These are phyloP conservation scores for Vaccinium macrocarpon DNA, from an alignment of 148 eudicot genomes.

Conservation along the genomic window DNA sequence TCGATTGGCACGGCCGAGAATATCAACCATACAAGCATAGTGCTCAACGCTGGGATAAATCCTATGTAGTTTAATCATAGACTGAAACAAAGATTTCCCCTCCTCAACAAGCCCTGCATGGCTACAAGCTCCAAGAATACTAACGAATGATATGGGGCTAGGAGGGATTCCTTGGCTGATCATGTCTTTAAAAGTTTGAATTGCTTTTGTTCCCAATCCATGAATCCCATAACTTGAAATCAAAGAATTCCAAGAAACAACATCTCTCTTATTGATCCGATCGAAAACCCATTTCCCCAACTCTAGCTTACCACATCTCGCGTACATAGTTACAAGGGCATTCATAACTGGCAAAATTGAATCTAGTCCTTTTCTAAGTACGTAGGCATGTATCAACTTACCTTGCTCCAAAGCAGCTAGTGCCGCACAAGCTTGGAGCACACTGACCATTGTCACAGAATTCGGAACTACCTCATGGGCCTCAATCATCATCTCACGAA, in stretches of 20 bases:
- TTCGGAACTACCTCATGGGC: conserved; percentile 50
- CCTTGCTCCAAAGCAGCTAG: conserved; percentile 80
- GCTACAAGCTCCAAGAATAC: conserved; percentile 89
- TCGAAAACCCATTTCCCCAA: conserved; percentile 53
- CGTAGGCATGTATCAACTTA: conserved; percentile 64
- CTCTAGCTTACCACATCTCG: conserved; percentile 74
- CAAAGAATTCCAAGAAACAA: conserved; percentile 89
- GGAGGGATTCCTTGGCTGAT: conserved; percentile 53
- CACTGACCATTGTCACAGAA: conserved; percentile 92
- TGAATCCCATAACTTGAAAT: conserved; percentile 87
- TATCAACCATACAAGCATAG: conserved; percentile 90
- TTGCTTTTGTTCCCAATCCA: conserved; percentile 69
- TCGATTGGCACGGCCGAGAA: conserved; percentile 89
- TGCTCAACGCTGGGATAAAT: conserved; percentile 73
- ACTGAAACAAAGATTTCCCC: conserved; percentile 59
- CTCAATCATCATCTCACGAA: conserved; percentile 67
- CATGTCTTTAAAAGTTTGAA: conserved; percentile 63
- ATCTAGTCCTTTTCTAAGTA: conserved; percentile 70
- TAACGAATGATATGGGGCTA: conserved; percentile 68
- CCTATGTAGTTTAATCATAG: conserved; percentile 55
- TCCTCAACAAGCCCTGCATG: conserved; percentile 79
- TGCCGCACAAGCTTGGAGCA: conserved; percentile 86
- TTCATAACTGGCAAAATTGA: conserved; percentile 75
- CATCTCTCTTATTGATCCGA: conserved; percentile 75
- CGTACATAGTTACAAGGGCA: conserved; percentile 78